Conservation (phyloP, 2,329 filamentous ascomycete species). For the Microcyclospora tardicrescens region DNA sequence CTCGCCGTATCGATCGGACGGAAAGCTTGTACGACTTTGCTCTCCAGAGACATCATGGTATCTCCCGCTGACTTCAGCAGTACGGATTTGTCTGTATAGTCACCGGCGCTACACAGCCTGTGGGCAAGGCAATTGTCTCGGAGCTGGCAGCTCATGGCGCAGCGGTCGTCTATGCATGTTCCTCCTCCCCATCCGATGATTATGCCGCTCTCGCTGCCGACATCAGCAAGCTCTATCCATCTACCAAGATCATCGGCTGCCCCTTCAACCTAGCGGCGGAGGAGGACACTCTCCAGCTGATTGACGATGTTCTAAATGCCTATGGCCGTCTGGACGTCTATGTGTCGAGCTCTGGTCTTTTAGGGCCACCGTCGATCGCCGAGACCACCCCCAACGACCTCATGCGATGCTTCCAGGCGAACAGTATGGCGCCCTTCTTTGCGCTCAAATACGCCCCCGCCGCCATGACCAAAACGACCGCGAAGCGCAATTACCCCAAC, state of each 20-base stretch:
- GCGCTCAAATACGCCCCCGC: slow-evolving; percentile 51
- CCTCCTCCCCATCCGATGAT: slow-evolving; percentile 28
- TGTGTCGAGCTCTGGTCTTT: slow-evolving; percentile 45
- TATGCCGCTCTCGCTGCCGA: slow-evolving; percentile 31
- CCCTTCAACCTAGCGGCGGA: slow-evolving; percentile 47
- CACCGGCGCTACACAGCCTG: slow-evolving; percentile 47
- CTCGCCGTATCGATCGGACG: slow-evolving; percentile 45
- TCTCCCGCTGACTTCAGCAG: slow-evolving; percentile 19
- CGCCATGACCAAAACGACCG: slow-evolving; percentile 48
- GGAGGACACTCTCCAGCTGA: slow-evolving; percentile 46
- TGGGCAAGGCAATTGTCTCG: slow-evolving; percentile 46
- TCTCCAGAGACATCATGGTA: not conserved
- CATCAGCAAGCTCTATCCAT: slow-evolving; percentile 33
- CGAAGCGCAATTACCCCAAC: slow-evolving; percentile 42
- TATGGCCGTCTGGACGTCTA: slow-evolving; percentile 49
- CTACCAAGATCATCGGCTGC: slow-evolving; percentile 49
- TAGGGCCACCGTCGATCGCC: slow-evolving; percentile 45
- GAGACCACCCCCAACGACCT: slow-evolving; percentile 44
- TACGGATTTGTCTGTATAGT: slow-evolving; percentile 55
- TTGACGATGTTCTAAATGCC: slow-evolving; percentile 50
- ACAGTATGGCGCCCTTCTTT: slow-evolving; percentile 50
- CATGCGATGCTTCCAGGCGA: slow-evolving; percentile 46
- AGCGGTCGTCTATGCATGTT: slow-evolving; percentile 50
- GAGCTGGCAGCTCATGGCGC: slow-evolving; percentile 53
- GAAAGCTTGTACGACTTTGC: slow-evolving; percentile 38